Evolutionary conservation across 1,284 basidiomycete species (phyloP).

Genomic region (Abortiporus biennis): DNA sequence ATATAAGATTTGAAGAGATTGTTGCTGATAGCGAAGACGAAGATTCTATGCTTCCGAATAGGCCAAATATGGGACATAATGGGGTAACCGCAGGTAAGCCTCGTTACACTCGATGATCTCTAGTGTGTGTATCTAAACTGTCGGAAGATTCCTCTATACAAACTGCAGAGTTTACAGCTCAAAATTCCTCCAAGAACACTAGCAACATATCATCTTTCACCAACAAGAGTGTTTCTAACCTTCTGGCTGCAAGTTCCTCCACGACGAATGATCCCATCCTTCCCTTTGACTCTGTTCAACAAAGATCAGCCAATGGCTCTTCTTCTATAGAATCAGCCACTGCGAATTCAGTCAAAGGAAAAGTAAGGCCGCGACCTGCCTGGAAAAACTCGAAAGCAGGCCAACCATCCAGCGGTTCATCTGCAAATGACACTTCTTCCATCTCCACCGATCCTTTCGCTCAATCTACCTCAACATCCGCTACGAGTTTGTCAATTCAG

Average conservation of each 20-base stretch:
- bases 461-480: neutral
- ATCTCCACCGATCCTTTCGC: neutral
- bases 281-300: too few species aligned
- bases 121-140: neutral
- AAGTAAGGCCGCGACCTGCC: too few species aligned
- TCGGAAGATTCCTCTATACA: slow-evolving; percentile 12
- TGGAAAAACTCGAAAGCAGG: neutral
- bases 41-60: slow-evolving; percentile 1
- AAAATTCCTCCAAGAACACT: neutral
- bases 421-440: neutral
- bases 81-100: neutral
- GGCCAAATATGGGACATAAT: neutral
- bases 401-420: neutral
- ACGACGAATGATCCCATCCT: too few species aligned
- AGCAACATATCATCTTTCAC: slow-evolving; percentile 5
- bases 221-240: too few species aligned
- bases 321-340: too few species aligned
- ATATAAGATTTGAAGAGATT: too few species aligned
- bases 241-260: too few species aligned
- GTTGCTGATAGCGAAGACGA: slow-evolving; percentile 11
- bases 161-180: slow-evolving; percentile 10
- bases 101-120: neutral
- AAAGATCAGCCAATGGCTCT: too few species aligned
- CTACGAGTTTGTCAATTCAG: slow-evolving; percentile 2
- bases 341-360: too few species aligned